Base-by-base conservation (phyloP, 176 grass and related monocot species). In the Alloteropsis semialata region DNA sequence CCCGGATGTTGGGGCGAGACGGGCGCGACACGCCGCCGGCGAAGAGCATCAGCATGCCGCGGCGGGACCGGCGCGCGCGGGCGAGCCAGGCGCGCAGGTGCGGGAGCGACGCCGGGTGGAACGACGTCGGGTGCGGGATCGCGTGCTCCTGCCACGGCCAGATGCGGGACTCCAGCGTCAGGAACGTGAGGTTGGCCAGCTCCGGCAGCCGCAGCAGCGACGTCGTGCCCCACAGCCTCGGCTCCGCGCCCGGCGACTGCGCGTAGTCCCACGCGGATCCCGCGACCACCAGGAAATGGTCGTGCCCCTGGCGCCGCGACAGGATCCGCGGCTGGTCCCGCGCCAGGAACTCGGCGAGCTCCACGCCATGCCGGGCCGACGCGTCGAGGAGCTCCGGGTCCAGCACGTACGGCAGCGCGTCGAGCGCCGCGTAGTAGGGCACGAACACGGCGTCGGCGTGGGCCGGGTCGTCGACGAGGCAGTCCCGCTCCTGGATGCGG, bases 101-200 rank as follows among this genome's bases (percentile, higher is more conserved):
- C 21, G 57, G 42, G 53, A 90, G 60, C 2, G 93, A 84, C 10
- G 86, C 27, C 43, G 69, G 69, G 81, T 95, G 96, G 85, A 98
- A 95, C 2, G 91, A 88, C 24, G 91, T 98, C 48, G 82, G 79
- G 69, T 89, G 82, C 27, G 96, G 93, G 77, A 95, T 65, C 0
- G 96, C 92, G 82, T 93, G 96, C 87, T 98, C 92, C 85, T 98
- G 96, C 91, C 93, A 93, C 8, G 92, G 91, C 92, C 89, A 93
- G 1, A 75, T 59, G 32, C 93, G 88, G 11, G 89, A 86, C 72
- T 98, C 93, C 2, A 90, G 28, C 3, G 87, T 72, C n/a, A 95
- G 78, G 55, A 92, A 80, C 17, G 91, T 93, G 82, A 95, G 63
- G 84, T 98, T 95, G 58, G 84, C 81, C 55, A 95, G 81, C 78